These are phyloP conservation scores for Lotus japonicus DNA, from an alignment of 306 rosid species.

Conservation along the genomic window DNA sequence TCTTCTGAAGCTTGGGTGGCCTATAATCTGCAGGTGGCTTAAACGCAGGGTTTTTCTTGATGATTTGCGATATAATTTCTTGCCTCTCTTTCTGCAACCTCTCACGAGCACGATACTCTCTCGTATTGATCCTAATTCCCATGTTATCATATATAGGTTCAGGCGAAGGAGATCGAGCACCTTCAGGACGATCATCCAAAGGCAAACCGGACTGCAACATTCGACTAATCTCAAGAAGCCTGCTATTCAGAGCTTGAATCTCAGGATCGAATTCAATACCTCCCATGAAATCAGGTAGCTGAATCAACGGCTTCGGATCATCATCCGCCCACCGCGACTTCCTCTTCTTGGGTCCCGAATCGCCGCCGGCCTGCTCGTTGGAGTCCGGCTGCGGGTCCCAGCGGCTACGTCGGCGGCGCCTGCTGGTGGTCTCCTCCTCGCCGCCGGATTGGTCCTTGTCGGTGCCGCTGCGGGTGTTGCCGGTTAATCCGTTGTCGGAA, in stretches of 20 bases:
- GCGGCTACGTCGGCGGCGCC: constrained; percentile 76
- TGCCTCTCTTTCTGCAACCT: constrained; percentile 84
- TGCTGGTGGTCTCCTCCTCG: constrained; percentile 83
- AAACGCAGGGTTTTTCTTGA: constrained; percentile 85
- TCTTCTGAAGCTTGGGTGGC: constrained; percentile 97
- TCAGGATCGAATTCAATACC: constrained; percentile 97
- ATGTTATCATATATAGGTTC: constrained; percentile 91
- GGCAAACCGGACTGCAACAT: constrained; percentile 92
- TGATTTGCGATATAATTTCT: constrained; percentile 87
- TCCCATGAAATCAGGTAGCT: constrained; percentile 95
- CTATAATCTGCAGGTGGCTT: constrained; percentile 97
- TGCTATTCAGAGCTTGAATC: constrained; percentile 85
- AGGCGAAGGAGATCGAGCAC: constrained; percentile 95
- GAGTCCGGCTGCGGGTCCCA: constrained; percentile 98
- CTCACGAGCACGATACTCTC: constrained; percentile 95
- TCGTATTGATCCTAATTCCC: constrained; percentile 87
- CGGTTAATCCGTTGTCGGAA: constrained; percentile 65
- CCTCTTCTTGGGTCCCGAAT: constrained; percentile 61
- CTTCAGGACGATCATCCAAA: constrained; percentile 91
- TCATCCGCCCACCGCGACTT: constrained; percentile 97
- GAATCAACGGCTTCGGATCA: constrained; percentile 82
- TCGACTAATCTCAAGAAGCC: constrained; percentile 89
- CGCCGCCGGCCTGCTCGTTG: constrained; percentile 55
- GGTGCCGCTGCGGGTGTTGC: constrained; percentile 74
- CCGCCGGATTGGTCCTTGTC: constrained; percentile 88